Conservation (phyloP, 2,329 filamentous ascomycete species). For the Fusarium marasasianum region DNA sequence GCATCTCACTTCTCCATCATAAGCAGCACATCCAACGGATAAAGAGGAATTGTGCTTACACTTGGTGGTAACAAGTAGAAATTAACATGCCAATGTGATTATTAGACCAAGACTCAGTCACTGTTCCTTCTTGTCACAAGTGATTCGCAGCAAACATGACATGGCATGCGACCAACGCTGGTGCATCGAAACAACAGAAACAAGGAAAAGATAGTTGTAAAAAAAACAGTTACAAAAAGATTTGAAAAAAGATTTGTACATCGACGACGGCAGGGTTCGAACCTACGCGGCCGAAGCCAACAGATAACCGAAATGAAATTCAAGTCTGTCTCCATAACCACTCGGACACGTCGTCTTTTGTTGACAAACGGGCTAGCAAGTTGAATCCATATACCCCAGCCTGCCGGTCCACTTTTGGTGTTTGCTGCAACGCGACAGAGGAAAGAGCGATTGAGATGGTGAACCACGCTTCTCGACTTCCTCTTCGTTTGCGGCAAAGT, state of each 20-base stretch:
- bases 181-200: neutral
- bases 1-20: neutral
- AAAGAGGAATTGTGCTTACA: neutral
- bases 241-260: too few relatives aligned
- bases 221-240: too few relatives aligned
- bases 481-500: neutral
- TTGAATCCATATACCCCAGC: neutral
- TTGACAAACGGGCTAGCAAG: accelerated
- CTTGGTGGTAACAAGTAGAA: neutral
- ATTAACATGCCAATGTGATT: neutral
- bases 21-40: neutral
- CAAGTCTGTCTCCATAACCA: conserved; percentile 24
- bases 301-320: neutral
- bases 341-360: conserved; percentile 17
- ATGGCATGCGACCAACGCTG: neutral
- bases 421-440: neutral
- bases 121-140: neutral
- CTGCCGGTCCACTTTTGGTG: neutral
- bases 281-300: conserved; percentile 19
- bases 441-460: neutral
- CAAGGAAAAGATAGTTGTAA: too few relatives aligned
- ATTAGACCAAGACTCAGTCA: neutral
- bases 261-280: conserved; percentile 18
- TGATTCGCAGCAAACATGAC: neutral
- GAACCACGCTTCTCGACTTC: neutral